These are phyloP conservation scores for Phaeomoniella chlamydospora DNA, from an alignment of 2,329 filamentous ascomycete genomes.

Conservation along the genomic window DNA sequence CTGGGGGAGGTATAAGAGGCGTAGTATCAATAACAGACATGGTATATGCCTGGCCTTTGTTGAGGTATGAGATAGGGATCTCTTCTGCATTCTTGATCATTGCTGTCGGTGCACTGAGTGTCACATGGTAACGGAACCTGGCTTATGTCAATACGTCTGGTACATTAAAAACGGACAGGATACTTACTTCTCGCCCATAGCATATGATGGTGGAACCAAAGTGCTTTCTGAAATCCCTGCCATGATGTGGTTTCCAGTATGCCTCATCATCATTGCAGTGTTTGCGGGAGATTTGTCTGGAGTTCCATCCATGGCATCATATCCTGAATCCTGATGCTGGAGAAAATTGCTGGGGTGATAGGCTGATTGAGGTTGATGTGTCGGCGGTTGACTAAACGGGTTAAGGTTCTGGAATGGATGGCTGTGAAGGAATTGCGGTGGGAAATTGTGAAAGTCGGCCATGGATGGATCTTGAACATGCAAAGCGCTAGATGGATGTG, in stretches of 20 bases:
- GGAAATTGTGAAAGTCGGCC: conserved; percentile 54
- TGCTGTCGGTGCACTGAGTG: conserved; percentile 83
- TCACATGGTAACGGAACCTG: conserved; percentile 77
- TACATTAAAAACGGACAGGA: conserved; percentile 2
- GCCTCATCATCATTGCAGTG: conserved; percentile 3
- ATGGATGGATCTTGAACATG: conserved; percentile 40
- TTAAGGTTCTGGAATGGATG: conserved; percentile 55
- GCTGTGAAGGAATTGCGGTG: conserved; percentile 25
- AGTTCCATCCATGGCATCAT: conserved; percentile 60
- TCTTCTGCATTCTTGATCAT: conserved; percentile 87
- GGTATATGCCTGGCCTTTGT: conserved; percentile 91
- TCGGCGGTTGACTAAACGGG: conserved; percentile 47
- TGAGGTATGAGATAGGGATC: conserved; percentile 93
- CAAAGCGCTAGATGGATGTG: conserved; percentile 48
- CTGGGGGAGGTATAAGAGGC: conserved; percentile 41
- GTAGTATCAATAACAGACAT: conserved; percentile 69
- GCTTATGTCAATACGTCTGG: conserved; percentile 2
- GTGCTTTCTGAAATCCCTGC: conserved; percentile 13
- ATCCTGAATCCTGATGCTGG: conserved; percentile 59
- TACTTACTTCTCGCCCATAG: conserved; percentile 38
- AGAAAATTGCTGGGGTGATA: conserved; percentile 71
- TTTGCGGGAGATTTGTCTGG: conserved; percentile 35
- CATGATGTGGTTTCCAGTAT: conserved; percentile 15
- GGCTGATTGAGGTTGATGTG: conserved; percentile 22
- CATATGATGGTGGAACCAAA: conserved; percentile 13